Conservation (phyloP, 202 grass and related monocot genomes). For the Carex arenaria region DNA sequence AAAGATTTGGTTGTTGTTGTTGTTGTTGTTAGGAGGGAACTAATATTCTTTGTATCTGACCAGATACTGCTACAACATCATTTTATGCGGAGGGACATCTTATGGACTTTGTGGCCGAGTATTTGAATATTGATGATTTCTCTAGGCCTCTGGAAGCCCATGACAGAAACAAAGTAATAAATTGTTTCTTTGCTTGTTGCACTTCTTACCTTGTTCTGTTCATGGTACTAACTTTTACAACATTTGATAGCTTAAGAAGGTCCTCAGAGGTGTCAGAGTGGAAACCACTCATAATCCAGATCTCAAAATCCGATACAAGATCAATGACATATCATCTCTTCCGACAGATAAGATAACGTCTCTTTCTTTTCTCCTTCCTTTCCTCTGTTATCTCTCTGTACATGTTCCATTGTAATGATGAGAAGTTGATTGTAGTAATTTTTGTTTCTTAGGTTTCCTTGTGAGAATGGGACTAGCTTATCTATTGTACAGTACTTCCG, state of each 20-base stretch:
- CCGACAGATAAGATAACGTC: constrained; percentile 54
- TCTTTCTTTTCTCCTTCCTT: neutral
- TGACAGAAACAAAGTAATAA: constrained; percentile 42
- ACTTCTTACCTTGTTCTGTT: neutral
- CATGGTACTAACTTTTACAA: neutral
- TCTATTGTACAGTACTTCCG: constrained; percentile 66
- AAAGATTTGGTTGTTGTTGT: too few species aligned
- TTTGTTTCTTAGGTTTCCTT: constrained; percentile 36
- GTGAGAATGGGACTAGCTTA: constrained; percentile 29
- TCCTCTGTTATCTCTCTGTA: neutral
- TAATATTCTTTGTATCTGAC: constrained; percentile 4
- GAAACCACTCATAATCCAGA: constrained; percentile 49
- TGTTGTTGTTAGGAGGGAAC: neutral
- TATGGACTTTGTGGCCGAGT: constrained; percentile 49
- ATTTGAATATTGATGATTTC: constrained; percentile 36
- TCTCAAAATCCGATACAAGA: constrained; percentile 53
- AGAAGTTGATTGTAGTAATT: neutral
- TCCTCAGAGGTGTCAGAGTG: constrained; percentile 49
- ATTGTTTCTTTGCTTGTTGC: neutral
- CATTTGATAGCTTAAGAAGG: constrained; percentile 63
- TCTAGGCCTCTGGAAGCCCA: constrained; percentile 33
- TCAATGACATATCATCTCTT: constrained; percentile 50
- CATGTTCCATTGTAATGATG: neutral
- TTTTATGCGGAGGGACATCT: constrained; percentile 58
- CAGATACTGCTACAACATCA: constrained; percentile 74